phyloP scores from a whole-genome alignment of 768 basidiomycete species.

The Auriscalpium orientale region DNA sequence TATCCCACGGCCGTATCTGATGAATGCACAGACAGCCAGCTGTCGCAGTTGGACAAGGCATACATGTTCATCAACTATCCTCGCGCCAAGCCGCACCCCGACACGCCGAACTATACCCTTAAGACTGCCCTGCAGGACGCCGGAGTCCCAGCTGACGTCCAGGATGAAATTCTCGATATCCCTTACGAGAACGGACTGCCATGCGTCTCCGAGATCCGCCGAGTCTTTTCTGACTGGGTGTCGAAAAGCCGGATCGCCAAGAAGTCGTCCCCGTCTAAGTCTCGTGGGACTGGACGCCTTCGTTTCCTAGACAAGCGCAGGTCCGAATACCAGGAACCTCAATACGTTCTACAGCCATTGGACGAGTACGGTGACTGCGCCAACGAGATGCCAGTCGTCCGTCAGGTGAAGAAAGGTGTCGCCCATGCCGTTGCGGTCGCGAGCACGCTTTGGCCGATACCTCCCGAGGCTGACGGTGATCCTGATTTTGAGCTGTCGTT shows the following conservation, averaged over 20 bases:
- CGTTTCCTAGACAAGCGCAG: not conserved
- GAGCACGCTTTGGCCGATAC: not conserved
- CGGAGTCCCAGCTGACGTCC: not conserved
- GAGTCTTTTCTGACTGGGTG: not conserved
- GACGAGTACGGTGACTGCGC: not conserved
- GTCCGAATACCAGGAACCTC: not conserved
- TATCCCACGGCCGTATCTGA: not conserved
- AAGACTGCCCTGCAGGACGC: not conserved
- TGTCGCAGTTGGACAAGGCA: conserved; percentile 1
- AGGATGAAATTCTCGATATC: not conserved
- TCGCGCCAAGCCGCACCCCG: not conserved
- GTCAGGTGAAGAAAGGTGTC: not conserved
- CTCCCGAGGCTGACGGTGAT: not conserved
- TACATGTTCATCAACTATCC: not conserved
- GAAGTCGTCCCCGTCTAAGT: not conserved
- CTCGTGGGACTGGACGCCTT: not conserved
- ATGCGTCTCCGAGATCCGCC: not conserved
- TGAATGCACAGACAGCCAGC: not conserved
- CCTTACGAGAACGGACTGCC: not conserved
- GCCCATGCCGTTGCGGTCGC: not conserved
- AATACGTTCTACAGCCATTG: not conserved
- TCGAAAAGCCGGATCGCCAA: not conserved
- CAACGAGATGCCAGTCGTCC: not conserved
- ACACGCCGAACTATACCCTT: conserved; percentile 1
- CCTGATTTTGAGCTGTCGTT: not conserved